Evolutionary conservation across 768 basidiomycete genomes (phyloP), one percentile per base, ranked within the genome.

Genomic region (Kwoniella pini): DNA sequence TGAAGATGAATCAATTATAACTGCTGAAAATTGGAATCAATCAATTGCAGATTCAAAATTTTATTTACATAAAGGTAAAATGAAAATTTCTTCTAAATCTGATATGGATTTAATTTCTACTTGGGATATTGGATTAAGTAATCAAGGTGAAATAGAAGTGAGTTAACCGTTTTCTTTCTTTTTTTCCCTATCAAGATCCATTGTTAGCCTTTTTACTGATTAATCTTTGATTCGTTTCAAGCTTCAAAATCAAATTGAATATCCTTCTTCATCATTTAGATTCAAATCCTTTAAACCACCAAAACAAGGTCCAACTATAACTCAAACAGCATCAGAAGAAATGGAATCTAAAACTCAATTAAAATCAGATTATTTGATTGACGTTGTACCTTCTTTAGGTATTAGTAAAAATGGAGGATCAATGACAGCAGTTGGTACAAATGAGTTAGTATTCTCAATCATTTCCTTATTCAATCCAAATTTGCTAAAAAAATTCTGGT

Each of bases 91-190:
- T 91, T 88, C 87, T 22, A 83, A 85, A 11, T 93, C 90, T 65
- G 94, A 96, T 79, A 96, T 96, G 93, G 92, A 97, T 77, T 91
- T 89, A 0, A 88, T 94, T 66, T 88, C 88, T 57, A 82, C 85
- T 13, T 97, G 92, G 94, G 84, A 86, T 26, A 54, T 77, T 12
- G 70, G 68, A 0, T 39, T 51, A 22, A 69, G 67, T 3, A 67
- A 60, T 9, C 65, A 73, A n/a, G 48, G 27, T n/a, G 68, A 71
- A 40, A 11, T 74, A 4, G 72, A 77, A 60, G 69, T 73, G 24
- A 50, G 70, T 57, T 6, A 33, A 24, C 21, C n/a, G n/a, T n/a
- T n/a, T n/a, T n/a, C n/a, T n/a, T n/a, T n/a, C n/a, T n/a, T n/a
- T n/a, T n/a, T n/a, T n/a, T n/a, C n/a, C n/a, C n/a, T n/a, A n/a